Conservation (phyloP, 345 rosid genomes). For the Kandelia obovata region DNA sequence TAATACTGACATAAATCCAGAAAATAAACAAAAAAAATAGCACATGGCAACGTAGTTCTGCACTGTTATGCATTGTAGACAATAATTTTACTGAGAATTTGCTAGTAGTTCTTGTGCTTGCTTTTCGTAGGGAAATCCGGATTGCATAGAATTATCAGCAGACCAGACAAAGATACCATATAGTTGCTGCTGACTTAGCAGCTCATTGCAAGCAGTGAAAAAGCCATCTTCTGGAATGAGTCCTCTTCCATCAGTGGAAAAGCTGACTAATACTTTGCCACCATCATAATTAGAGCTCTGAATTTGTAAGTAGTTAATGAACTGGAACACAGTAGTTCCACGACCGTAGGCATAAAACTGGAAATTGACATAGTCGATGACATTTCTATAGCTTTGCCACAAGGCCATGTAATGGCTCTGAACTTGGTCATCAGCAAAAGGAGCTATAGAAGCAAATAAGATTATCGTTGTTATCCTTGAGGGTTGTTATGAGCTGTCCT, state of each 20-base stretch:
- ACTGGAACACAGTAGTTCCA: constrained; percentile 22
- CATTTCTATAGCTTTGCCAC: constrained; percentile 37
- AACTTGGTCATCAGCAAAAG: constrained; percentile 31
- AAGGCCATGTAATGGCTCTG: constrained; percentile 36
- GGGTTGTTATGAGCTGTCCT: constrained; percentile 27
- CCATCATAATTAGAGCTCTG: constrained; percentile 29
- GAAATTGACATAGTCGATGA: constrained; percentile 41
- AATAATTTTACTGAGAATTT: constrained; percentile 15
- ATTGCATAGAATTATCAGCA: constrained; percentile 39
- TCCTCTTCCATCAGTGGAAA: constrained; percentile 29
- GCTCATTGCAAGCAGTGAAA: constrained; percentile 36
- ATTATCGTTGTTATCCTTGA: constrained; percentile 28
- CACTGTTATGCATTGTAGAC: not conserved
- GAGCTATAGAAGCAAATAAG: constrained; percentile 43
- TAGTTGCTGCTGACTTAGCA: constrained; percentile 25
- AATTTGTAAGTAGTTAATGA: constrained; percentile 24
- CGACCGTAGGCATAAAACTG: constrained; percentile 37
- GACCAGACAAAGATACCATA: constrained; percentile 41
- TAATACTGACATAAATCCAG: too few relatives aligned
- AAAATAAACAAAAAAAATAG: too few relatives aligned
- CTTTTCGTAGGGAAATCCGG: constrained; percentile 30
- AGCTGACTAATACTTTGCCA: constrained; percentile 25
- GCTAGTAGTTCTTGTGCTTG: constrained; percentile 33
- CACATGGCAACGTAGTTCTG: not conserved
- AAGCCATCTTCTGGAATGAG: constrained; percentile 32